Conservation (phyloP, 2,329 filamentous ascomycete species). For the Microdochium nivale region DNA sequence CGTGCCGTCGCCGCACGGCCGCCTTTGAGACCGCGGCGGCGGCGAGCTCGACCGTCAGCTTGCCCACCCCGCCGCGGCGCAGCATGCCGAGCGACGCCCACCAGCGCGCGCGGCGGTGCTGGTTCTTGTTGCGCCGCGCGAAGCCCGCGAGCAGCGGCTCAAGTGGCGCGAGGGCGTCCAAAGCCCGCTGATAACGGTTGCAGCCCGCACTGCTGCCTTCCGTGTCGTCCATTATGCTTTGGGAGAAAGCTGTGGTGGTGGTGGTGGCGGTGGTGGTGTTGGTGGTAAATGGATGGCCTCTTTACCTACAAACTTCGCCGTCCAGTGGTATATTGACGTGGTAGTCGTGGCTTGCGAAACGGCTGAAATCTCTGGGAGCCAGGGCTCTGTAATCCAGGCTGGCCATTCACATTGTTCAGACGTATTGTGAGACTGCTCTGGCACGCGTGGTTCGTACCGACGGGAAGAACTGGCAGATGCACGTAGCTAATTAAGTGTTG, state of each 20-base stretch:
- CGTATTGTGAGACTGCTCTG: no score
- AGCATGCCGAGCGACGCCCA: conserved; percentile 66
- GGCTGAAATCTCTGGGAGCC: no score
- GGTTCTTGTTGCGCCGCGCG: conserved; percentile 81
- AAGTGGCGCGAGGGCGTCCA: conserved; percentile 26
- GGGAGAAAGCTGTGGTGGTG: background rate
- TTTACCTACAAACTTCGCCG: no score
- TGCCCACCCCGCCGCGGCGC: conserved; percentile 54
- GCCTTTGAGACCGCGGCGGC: conserved; percentile 9
- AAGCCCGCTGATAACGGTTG: conserved; percentile 5
- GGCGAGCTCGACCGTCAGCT: conserved; percentile 36
- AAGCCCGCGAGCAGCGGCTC: conserved; percentile 59
- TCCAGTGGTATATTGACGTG: no score
- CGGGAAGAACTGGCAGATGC: no score
- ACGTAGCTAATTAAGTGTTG: no score
- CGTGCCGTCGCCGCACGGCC: conserved; percentile 2
- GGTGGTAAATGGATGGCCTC: no score
- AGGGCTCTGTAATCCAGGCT: no score
- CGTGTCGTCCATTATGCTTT: background rate
- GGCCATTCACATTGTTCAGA: no score
- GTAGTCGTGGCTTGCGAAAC: no score
- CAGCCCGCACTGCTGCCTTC: background rate
- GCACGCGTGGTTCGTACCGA: no score
- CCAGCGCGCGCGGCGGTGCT: conserved; percentile 77
- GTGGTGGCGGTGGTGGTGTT: no score